Conservation (phyloP, 2,329 filamentous ascomycete genomes). For the Colletotrichum sp. region DNA sequence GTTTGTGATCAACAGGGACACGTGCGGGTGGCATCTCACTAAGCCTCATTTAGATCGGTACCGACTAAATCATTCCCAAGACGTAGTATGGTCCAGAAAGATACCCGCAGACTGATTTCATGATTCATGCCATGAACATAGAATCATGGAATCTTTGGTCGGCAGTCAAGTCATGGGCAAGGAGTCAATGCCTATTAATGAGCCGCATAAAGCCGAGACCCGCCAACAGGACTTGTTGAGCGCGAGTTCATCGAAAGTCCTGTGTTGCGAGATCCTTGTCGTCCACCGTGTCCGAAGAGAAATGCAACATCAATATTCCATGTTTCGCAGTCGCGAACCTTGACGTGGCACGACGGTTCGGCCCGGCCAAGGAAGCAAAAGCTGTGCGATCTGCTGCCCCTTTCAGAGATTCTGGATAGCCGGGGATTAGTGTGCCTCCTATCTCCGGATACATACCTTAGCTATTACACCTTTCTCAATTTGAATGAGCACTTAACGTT, state of each 20-base stretch:
- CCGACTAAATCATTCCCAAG: neutral
- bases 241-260: neutral
- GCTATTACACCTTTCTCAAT: neutral
- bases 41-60: neutral
- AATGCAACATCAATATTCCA: neutral
- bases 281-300: neutral
- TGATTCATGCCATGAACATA: neutral
- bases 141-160: neutral
- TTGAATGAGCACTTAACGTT: neutral
- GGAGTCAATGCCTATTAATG: neutral
- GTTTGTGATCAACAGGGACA: neutral
- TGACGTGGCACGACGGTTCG: neutral
- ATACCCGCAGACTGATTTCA: neutral
- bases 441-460: neutral
- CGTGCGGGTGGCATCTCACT: neutral
- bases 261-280: neutral
- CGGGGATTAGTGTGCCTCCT: neutral
- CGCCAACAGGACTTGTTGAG: fast-evolving
- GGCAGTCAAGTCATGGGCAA: neutral
- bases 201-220: neutral
- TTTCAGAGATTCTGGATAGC: neutral
- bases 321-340: fast-evolving
- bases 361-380: neutral
- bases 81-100: neutral
- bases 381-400: neutral